phyloP scores from a whole-genome alignment of 1,139 yeast species.

The Lodderomyces beijingensis region DNA sequence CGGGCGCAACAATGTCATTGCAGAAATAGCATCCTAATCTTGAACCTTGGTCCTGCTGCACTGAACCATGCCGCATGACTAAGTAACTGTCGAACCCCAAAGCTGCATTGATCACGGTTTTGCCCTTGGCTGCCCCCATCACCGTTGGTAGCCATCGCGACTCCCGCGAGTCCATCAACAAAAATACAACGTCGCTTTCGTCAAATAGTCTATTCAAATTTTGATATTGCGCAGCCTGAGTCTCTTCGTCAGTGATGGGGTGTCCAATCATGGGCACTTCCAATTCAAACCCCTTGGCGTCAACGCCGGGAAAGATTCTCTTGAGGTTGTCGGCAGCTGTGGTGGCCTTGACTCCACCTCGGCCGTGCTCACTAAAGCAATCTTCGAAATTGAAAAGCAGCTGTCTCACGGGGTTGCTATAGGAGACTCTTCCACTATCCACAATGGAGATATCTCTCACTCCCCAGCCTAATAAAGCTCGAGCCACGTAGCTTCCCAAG shows the following conservation, averaged over 20 bases:
- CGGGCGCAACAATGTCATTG: conserved; percentile 92
- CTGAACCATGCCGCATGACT: conserved; percentile 84
- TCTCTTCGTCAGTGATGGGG: conserved; percentile 53
- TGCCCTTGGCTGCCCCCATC: conserved; percentile 59
- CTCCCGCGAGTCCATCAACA: conserved; percentile 91
- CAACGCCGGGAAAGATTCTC: conserved; percentile 74
- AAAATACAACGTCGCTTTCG: conserved; percentile 68
- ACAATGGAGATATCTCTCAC: conserved; percentile 79
- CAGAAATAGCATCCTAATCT: conserved; percentile 92
- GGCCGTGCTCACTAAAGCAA: conserved; percentile 55
- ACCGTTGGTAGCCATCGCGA: conserved; percentile 95
- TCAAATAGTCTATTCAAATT: conserved; percentile 51
- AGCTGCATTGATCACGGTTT: conserved; percentile 85
- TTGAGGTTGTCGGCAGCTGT: conserved; percentile 72
- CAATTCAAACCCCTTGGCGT: conserved; percentile 54
- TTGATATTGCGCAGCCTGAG: conserved; percentile 49
- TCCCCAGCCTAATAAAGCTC: conserved; percentile 93
- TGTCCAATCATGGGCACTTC: conserved; percentile 98
- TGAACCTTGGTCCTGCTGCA: conserved; percentile 16
- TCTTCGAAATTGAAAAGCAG: conserved; percentile 77
- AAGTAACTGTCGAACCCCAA: conserved; percentile 90
- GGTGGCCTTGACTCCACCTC: conserved; percentile 66
- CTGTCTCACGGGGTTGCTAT: conserved; percentile 93
- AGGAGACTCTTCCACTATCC: conserved; percentile 84
- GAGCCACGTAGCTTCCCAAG: conserved; percentile 83